Conservation (phyloP, 257 asterid genomes). For the Sherardia arvensis region DNA sequence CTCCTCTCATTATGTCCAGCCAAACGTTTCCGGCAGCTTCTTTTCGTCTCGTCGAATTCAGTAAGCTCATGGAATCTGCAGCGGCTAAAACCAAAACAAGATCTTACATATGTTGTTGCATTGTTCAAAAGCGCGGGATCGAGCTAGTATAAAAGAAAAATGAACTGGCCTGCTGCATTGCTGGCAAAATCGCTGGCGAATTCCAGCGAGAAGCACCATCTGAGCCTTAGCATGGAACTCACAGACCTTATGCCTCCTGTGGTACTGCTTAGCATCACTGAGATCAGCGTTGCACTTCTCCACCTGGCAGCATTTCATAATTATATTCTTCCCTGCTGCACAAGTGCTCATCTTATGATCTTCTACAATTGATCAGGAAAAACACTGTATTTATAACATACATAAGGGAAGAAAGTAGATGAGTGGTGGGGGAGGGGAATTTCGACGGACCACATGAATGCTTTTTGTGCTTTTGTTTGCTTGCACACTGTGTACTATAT, state of each 20-base stretch:
- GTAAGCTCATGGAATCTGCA: conserved; percentile 28
- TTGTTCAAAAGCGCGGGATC: no score
- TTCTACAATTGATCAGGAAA: no score
- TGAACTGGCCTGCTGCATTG: conserved; percentile 98
- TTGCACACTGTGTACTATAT: no score
- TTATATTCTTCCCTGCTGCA: conserved; percentile 23
- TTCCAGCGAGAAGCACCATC: conserved; percentile 55
- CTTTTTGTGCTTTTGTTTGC: conserved; percentile 9
- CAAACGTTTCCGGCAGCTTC: conserved; percentile 33
- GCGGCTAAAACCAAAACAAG: neutral
- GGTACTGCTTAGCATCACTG: conserved; percentile 46
- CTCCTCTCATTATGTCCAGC: conserved; percentile 64
- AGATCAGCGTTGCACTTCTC: conserved; percentile 52
- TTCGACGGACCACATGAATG: conserved; percentile 43
- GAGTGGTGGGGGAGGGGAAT: conserved; percentile 41
- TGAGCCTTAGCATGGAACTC: conserved; percentile 59
- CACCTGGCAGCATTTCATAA: conserved; percentile 50
- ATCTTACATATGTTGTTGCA: no score
- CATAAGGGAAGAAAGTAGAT: neutral
- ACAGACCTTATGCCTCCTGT: conserved; percentile 64
- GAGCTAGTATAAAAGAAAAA: no score
- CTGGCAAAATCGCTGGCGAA: conserved; percentile 73
- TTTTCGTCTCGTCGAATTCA: conserved; percentile 29
- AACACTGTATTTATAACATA: no score
- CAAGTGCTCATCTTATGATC: no score